A percentile compares a stretch with the other conserved stretches of the same genome.
phyloP scores from a whole-genome alignment of 208 protist genomes.

The Balamuthia mandrillaris region DNA sequence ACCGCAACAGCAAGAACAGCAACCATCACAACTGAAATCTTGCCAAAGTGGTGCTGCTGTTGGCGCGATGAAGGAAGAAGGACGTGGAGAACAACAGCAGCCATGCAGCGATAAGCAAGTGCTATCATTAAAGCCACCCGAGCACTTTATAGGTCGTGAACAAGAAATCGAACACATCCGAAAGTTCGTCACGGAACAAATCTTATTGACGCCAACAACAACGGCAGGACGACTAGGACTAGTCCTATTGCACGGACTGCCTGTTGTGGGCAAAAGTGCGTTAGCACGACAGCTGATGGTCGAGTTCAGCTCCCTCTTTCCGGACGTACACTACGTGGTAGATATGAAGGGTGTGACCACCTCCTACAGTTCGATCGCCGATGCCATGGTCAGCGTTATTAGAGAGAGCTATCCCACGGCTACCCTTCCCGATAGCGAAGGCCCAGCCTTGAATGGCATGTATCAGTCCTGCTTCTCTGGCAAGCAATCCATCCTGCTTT shows the following conservation, averaged over 20 bases:
- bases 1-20: too few species aligned
- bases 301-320: neutral
- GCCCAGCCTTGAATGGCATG: neutral
- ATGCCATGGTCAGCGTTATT: slow-evolving; percentile 31
- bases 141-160: slow-evolving; percentile 26
- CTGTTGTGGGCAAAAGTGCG: slow-evolving; percentile 16
- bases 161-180: slow-evolving; percentile 6
- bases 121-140: too few species aligned
- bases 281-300: slow-evolving; percentile 4
- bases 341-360: neutral
- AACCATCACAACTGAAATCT: too few species aligned
- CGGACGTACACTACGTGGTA: neutral
- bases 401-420: neutral
- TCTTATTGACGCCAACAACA: too few species aligned
- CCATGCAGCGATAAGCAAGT: neutral
- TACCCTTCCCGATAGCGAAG: neutral
- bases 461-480: slow-evolving; percentile 27
- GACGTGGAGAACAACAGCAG: neutral
- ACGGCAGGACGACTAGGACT: neutral
- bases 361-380: neutral
- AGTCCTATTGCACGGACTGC: slow-evolving; percentile 23
- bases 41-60: too few species aligned
- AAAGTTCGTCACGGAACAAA: slow-evolving; percentile 1
- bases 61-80: too few species aligned
- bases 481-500: slow-evolving; percentile 16